phyloP scores from a whole-genome alignment of 140 eudicot species.

The Oenanthe javanica region DNA sequence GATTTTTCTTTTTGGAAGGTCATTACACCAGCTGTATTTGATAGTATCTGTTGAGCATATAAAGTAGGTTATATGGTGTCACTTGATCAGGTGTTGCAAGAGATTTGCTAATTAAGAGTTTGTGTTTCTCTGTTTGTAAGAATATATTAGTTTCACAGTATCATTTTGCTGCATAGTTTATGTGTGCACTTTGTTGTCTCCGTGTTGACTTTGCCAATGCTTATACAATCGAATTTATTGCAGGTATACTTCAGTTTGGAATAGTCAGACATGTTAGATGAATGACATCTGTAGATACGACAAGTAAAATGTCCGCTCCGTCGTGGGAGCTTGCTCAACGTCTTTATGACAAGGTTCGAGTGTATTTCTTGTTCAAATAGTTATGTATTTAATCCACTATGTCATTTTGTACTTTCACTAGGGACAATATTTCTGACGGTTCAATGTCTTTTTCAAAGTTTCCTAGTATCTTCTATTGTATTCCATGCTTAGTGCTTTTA shows the following conservation, averaged over 20 bases:
- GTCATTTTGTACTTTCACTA: neutral
- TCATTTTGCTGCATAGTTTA: neutral
- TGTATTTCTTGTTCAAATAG: neutral
- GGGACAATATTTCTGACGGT: neutral
- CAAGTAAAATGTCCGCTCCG: conserved; percentile 37
- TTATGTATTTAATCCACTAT: neutral
- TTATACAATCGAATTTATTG: neutral
- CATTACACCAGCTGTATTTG: too few relatives aligned
- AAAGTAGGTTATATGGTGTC: neutral
- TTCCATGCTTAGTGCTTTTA: neutral
- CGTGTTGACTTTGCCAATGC: neutral
- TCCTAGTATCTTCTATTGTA: neutral
- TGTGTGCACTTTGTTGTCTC: neutral
- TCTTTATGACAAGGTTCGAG: conserved; percentile 46
- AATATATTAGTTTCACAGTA: neutral
- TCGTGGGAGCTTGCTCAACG: conserved; percentile 48
- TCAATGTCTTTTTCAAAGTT: neutral
- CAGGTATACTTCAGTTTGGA: conserved; percentile 19
- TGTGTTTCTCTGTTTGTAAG: neutral
- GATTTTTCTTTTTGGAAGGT: too few relatives aligned
- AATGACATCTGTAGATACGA: conserved; percentile 32
- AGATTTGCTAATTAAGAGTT: neutral
- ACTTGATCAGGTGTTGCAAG: neutral
- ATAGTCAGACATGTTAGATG: conserved; percentile 23
- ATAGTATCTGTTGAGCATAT: neutral